Percentiles rank a stretch among this genome's conserved stretches.
Conservation (phyloP, 257 asterid genomes). For the Dorcoceras hygrometricum region DNA sequence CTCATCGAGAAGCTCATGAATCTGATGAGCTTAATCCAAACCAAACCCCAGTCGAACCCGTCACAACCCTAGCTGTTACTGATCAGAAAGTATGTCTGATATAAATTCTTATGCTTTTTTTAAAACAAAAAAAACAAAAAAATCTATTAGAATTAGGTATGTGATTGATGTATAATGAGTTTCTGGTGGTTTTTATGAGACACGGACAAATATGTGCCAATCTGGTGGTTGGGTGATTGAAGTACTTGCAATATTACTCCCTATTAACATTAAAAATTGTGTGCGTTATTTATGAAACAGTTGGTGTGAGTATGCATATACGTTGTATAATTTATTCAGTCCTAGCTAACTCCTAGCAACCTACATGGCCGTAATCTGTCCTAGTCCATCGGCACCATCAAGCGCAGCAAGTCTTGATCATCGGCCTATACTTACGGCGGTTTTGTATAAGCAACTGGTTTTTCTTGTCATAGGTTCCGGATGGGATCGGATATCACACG, state of each 20-base stretch:
- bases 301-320: not conserved
- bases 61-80: not conserved
- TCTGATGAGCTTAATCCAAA: not conserved
- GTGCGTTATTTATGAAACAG: slow-evolving; percentile 15
- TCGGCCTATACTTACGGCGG: not conserved
- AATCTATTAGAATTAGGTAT: not conserved
- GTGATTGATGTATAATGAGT: not conserved
- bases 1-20: not conserved
- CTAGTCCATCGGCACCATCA: too few relatives aligned
- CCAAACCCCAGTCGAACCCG: too few relatives aligned
- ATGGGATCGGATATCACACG: too few relatives aligned
- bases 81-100: not conserved
- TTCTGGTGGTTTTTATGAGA: slow-evolving; percentile 9
- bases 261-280: slow-evolving; percentile 1
- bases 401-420: not conserved
- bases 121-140: too few relatives aligned
- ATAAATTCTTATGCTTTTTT: not conserved
- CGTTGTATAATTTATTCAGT: not conserved
- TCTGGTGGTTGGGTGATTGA: slow-evolving; percentile 11
- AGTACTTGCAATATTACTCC: not conserved
- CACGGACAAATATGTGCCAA: not conserved
- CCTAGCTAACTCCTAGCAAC: too few relatives aligned
- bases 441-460: not conserved
- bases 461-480: not conserved
- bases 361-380: too few relatives aligned